phyloP scores from a whole-genome alignment of 2,329 filamentous ascomycete genomes.

The Pseudocercospora pini-densiflorae region DNA sequence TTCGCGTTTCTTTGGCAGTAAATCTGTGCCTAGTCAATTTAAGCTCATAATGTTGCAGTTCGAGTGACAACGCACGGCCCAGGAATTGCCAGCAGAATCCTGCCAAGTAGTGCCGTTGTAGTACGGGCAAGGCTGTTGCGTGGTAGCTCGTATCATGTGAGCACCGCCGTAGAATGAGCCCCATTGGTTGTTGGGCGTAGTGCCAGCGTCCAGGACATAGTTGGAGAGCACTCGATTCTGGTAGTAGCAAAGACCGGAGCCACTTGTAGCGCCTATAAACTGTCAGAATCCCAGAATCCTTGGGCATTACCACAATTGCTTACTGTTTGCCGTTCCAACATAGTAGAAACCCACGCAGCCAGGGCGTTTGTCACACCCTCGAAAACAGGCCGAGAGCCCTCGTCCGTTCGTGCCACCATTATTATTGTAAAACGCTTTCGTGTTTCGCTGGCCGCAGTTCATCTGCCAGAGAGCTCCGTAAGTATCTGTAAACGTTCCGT shows the following conservation, averaged over 20 bases:
- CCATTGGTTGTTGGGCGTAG: not conserved
- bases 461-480: not conserved
- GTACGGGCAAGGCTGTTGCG: constrained; percentile 12
- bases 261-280: not conserved
- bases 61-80: not conserved
- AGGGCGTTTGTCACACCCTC: constrained; percentile 8
- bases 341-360: constrained; percentile 10
- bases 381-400: constrained; percentile 4
- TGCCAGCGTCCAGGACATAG: not conserved
- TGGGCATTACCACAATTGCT: not conserved
- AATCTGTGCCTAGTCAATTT: not conserved
- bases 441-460: not conserved
- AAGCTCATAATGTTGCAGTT: not conserved
- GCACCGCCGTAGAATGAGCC: constrained; percentile 5
- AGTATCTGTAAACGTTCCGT: not conserved
- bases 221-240: not conserved
- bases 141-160: not conserved
- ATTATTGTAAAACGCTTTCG: not conserved
- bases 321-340: constrained; percentile 1
- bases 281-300: not conserved
- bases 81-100: not conserved
- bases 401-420: constrained; percentile 9
- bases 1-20: not conserved
- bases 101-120: constrained; percentile 5
- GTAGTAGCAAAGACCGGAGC: constrained; percentile 3